A percentile compares a stretch with the other conserved stretches of the same genome.
Conservation (phyloP, 1,284 basidiomycete species). For the Moesziomyces parantarcticus region DNA sequence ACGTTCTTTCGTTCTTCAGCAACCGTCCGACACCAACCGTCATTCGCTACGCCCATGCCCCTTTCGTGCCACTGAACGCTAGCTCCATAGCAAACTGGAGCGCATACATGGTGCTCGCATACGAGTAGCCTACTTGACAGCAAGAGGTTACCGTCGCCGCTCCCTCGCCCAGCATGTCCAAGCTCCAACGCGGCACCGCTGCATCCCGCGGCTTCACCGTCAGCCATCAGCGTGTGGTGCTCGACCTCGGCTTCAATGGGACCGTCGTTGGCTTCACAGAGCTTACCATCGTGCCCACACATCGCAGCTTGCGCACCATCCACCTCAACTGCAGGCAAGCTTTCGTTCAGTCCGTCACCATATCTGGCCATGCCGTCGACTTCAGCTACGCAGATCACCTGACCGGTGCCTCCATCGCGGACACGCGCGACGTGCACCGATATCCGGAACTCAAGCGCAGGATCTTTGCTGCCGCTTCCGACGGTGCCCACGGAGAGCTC, state of each 20-base stretch:
- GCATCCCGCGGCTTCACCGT: slow-evolving; percentile 62
- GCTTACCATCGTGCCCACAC: slow-evolving; percentile 83
- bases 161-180: slow-evolving; percentile 25
- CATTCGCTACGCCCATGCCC: not conserved
- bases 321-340: slow-evolving; percentile 87
- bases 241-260: slow-evolving; percentile 85
- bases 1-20: not conserved
- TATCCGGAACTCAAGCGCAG: slow-evolving; percentile 94
- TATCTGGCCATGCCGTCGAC: slow-evolving; percentile 72
- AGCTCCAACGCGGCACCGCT: slow-evolving; percentile 31
- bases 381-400: slow-evolving; percentile 82
- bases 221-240: slow-evolving; percentile 85
- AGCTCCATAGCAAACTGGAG: not conserved
- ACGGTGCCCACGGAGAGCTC: slow-evolving; percentile 91
- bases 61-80: not conserved
- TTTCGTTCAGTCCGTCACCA: slow-evolving; percentile 79
- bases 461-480: slow-evolving; percentile 87
- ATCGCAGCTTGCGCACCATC: slow-evolving; percentile 79
- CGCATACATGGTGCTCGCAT: slow-evolving; percentile 17
- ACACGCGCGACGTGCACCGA: slow-evolving; percentile 79
- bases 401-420: slow-evolving; percentile 76
- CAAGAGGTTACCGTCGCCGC: not conserved
- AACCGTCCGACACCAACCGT: too few relatives aligned
- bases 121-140: not conserved
- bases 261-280: slow-evolving; percentile 77